These are phyloP conservation scores for Fusarium ramigenum DNA, from an alignment of 2,329 filamentous ascomycete genomes.

Conservation along the genomic window DNA sequence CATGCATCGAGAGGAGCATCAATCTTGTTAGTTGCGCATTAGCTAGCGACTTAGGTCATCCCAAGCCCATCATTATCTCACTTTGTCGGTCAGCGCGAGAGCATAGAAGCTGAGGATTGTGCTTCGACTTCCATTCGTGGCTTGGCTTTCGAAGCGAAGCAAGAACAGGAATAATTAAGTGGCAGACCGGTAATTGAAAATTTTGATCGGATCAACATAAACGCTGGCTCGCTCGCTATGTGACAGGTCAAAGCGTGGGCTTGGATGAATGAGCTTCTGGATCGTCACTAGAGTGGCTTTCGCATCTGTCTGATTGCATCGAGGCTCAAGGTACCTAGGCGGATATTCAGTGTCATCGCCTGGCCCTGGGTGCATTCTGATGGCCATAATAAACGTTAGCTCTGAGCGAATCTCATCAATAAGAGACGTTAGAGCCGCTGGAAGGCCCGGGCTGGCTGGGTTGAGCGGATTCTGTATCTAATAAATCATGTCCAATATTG, in stretches of 20 bases:
- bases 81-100: constrained; percentile 33
- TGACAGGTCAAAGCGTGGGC: constrained; percentile 26
- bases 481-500: constrained; percentile 18
- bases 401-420: not conserved
- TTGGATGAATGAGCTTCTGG: not conserved
- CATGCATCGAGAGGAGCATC: not conserved
- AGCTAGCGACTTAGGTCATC: not conserved
- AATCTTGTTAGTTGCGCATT: constrained; percentile 26
- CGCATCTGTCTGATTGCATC: not conserved
- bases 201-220: not conserved
- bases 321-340: not conserved
- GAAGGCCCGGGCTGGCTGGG: constrained; percentile 1
- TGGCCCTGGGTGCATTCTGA: not conserved
- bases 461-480: not conserved
- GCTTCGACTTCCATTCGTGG: constrained; percentile 7
- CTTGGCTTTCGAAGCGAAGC: constrained; percentile 5
- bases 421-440: not conserved
- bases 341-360: not conserved
- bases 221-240: not conserved
- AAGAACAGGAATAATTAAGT: constrained; percentile 1
- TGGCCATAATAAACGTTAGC: not conserved
- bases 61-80: constrained; percentile 11
- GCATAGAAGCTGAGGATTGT: constrained; percentile 15
- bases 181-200: constrained; percentile 1
- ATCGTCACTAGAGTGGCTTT: not conserved